phyloP scores from a whole-genome alignment of 192 early-diverging fungal genomes.

The Backusella mclennaniae region DNA sequence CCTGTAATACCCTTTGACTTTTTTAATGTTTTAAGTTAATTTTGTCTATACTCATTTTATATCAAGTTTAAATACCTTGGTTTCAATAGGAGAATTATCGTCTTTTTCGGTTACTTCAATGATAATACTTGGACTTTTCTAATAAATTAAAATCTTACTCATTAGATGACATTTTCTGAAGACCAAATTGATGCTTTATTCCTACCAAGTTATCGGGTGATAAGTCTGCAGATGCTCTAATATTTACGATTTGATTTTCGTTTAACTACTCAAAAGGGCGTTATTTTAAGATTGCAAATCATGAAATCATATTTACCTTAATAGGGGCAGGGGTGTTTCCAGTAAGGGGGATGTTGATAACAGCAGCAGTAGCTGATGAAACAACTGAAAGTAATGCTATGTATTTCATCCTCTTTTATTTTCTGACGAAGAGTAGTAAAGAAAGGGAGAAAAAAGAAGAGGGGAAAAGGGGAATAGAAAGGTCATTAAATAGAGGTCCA shows the following conservation, averaged over 20 bases:
- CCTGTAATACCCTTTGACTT: too few relatives aligned
- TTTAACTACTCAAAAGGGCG: background rate
- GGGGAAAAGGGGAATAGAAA: background rate
- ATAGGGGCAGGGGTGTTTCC: background rate
- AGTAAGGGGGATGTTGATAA: background rate
- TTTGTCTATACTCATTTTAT: background rate
- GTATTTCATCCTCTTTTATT: background rate
- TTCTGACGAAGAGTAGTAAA: background rate
- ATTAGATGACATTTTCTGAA: background rate
- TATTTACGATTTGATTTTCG: background rate
- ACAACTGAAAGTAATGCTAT: background rate
- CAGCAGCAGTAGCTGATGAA: conserved; percentile 1
- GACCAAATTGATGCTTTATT: background rate
- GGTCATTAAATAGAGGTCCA: background rate
- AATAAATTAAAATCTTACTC: background rate
- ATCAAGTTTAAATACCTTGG: background rate
- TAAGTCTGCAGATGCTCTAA: background rate
- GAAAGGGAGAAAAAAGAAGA: background rate
- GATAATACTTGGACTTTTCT: background rate
- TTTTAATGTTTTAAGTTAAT: background rate
- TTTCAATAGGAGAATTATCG: background rate
- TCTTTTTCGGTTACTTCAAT: background rate
- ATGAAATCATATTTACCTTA: background rate
- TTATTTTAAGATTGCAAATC: background rate
- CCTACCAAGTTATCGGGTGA: background rate